phyloP scores from a whole-genome alignment of 2,329 filamentous ascomycete species.

The Corynespora cassiicola region DNA sequence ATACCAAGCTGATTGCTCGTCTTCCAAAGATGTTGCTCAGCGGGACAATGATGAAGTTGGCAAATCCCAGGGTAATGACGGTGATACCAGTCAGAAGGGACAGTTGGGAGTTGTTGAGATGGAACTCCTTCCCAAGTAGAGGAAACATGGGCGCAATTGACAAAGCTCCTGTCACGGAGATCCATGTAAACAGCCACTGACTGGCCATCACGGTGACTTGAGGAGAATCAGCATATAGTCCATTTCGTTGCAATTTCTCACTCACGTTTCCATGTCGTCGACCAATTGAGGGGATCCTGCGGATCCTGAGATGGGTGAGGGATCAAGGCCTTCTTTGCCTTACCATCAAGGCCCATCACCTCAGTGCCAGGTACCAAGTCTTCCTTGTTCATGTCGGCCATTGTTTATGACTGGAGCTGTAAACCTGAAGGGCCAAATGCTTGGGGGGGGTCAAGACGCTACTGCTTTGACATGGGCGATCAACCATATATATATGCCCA shows the following conservation, averaged over 20 bases:
- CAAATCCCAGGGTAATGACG: constrained; percentile 53
- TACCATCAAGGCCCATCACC: constrained; percentile 28
- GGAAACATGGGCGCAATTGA: constrained; percentile 54
- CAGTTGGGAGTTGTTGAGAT: constrained; percentile 49
- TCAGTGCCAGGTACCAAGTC: constrained; percentile 39
- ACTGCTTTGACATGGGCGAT: not conserved
- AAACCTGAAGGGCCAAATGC: no score
- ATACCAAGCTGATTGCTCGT: constrained; percentile 47
- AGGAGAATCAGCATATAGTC: constrained; percentile 2
- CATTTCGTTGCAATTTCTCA: not conserved
- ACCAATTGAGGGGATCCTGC: constrained; percentile 47
- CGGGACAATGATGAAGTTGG: constrained; percentile 54
- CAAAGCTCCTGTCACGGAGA: constrained; percentile 50
- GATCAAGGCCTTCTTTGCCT: constrained; percentile 29
- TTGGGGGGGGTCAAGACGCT: not conserved
- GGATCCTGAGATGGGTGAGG: constrained; percentile 40
- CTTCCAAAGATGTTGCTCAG: constrained; percentile 53
- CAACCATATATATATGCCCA: constrained; percentile 1
- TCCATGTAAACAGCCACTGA: constrained; percentile 51
- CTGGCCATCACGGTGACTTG: constrained; percentile 44
- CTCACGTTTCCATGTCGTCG: constrained; percentile 40
- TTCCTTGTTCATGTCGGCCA: constrained; percentile 20
- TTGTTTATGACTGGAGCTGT: constrained; percentile 9
- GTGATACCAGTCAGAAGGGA: constrained; percentile 51
- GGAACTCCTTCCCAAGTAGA: constrained; percentile 48